These are phyloP conservation scores for Volutella citrinella DNA, from an alignment of 2,329 filamentous ascomycete genomes.

Conservation along the genomic window DNA sequence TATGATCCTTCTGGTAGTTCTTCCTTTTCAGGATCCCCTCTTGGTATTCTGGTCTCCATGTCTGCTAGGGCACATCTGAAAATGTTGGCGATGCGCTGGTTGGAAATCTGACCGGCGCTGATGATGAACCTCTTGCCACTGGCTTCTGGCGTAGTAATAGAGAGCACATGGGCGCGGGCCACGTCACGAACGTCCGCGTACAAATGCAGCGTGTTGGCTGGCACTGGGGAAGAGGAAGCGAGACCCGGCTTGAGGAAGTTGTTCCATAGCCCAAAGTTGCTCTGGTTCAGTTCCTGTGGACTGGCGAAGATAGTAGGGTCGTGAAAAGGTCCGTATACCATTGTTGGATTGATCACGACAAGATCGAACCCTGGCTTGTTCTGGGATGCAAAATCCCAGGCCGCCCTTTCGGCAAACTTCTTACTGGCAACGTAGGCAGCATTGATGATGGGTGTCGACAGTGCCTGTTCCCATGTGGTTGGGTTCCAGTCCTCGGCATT, in stretches of 20 bases:
- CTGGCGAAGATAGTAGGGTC: not conserved
- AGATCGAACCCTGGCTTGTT: constrained; percentile 3
- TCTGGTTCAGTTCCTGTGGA: constrained; percentile 1
- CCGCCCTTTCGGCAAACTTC: constrained; percentile 4
- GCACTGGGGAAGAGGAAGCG: not conserved
- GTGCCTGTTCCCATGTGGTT: constrained; percentile 1
- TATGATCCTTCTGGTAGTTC: not conserved
- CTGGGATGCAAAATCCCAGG: constrained; percentile 4
- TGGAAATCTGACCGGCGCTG: constrained; percentile 1
- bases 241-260: not conserved
- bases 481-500: constrained; percentile 1
- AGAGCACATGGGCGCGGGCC: not conserved
- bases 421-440: too few species aligned
- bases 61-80: constrained; percentile 1
- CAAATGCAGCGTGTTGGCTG: not conserved
- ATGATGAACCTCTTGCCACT: constrained; percentile 1
- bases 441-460: not conserved
- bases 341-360: constrained; percentile 1
- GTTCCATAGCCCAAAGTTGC: not conserved
- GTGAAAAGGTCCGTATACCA: constrained; percentile 4
- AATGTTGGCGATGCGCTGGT: constrained; percentile 2
- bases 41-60: not conserved
- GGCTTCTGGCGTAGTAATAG: not conserved
- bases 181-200: not conserved
- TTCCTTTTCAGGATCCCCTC: not conserved